Conservation (phyloP, 352 stramenopile genomes). For the Phytophthora ohioensis region DNA sequence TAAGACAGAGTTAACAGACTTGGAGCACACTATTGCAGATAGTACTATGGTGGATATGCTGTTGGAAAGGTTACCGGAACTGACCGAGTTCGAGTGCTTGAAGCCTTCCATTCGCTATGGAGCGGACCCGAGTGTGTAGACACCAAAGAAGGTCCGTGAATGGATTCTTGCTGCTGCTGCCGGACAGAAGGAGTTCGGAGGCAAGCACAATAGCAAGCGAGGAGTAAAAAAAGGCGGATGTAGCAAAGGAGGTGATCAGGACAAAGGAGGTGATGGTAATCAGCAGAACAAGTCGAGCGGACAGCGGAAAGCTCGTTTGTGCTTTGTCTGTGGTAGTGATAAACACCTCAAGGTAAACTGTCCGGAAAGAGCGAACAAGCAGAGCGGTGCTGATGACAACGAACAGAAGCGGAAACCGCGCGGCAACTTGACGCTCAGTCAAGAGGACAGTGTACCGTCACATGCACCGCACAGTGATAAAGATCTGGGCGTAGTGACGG, state of each 20-base stretch:
- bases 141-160: conserved; percentile 5
- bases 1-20: background rate
- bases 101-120: conserved; percentile 12
- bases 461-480: background rate
- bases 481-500: background rate
- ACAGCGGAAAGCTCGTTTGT: background rate
- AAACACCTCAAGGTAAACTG: conserved; percentile 5
- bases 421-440: background rate
- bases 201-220: background rate
- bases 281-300: background rate
- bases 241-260: conserved; percentile 1
- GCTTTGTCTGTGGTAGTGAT: conserved; percentile 2
- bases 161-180: background rate
- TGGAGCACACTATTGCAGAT: conserved; percentile 8
- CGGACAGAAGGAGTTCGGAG: conserved; percentile 5
- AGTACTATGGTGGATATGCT: conserved; percentile 15
- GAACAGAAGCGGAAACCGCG: conserved; percentile 11
- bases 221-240: background rate
- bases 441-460: background rate
- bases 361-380: conserved; percentile 9
- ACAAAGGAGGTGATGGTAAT: conserved; percentile 4
- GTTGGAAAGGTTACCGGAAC: background rate
- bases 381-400: background rate
- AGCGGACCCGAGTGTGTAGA: conserved; percentile 7
- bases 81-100: conserved; percentile 4